Conservation (phyloP, 108 stramenopile species). For the Chaetoceros tenuissimus region DNA sequence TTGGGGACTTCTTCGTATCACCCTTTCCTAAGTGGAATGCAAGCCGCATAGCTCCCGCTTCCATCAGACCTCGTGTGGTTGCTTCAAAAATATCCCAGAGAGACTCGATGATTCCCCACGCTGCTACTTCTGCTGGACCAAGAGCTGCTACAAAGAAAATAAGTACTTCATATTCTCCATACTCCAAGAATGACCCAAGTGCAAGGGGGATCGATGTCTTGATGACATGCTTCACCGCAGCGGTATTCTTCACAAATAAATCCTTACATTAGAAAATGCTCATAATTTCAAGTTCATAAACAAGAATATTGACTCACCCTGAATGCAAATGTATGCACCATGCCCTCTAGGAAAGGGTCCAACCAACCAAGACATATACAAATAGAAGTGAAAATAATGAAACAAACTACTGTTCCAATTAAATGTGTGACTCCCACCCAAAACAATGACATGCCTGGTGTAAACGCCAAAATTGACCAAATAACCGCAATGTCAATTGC, state of each 20-base stretch:
- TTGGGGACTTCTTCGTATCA: slow-evolving; percentile 24
- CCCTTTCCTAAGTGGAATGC: slow-evolving; percentile 56
- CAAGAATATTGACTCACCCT: too few species aligned
- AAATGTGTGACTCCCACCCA: slow-evolving; percentile 16
- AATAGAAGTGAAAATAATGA: slow-evolving; percentile 18
- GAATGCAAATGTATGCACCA: slow-evolving; percentile 19
- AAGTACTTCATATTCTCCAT: slow-evolving; percentile 57
- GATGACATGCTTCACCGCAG: slow-evolving; percentile 24
- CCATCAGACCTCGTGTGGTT: slow-evolving; percentile 32
- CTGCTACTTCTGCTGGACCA: slow-evolving; percentile 44
- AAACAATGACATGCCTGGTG: slow-evolving; percentile 6
- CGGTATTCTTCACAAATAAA: slow-evolving; percentile 22
- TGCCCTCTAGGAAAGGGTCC: slow-evolving; percentile 31
- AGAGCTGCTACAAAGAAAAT: slow-evolving; percentile 33
- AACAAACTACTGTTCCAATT: slow-evolving; percentile 7
- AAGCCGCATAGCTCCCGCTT: slow-evolving; percentile 48
- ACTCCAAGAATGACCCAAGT: slow-evolving; percentile 40
- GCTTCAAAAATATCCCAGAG: slow-evolving; percentile 15
- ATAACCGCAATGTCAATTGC: slow-evolving; percentile 10
- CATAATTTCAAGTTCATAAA: too few species aligned
- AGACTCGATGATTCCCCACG: slow-evolving; percentile 30
- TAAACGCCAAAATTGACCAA: slow-evolving; percentile 7
- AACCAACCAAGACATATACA: slow-evolving; percentile 37
- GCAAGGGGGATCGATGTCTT: slow-evolving; percentile 46
- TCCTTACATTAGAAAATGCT: too few species aligned